Conservation (phyloP, 73 alveolate species). For the Breviolum minutum region DNA sequence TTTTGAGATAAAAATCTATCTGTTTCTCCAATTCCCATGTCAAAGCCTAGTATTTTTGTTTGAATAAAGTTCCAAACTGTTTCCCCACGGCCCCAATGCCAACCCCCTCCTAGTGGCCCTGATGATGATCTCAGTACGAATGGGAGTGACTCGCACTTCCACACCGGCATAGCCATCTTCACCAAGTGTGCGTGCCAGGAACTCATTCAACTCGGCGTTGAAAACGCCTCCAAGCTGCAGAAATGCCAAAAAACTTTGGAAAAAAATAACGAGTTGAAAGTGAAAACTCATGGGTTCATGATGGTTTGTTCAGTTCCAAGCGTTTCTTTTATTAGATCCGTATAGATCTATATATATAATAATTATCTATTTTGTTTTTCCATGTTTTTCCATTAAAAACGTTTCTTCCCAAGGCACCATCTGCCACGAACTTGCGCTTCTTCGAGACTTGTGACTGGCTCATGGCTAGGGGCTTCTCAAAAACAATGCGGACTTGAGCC, state of each 20-base stretch:
- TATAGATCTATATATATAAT: no score
- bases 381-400: background rate
- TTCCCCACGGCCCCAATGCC: background rate
- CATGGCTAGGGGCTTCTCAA: constrained; percentile 27
- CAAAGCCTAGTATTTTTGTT: no score
- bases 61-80: background rate
- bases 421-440: constrained; percentile 93
- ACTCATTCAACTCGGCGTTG: constrained; percentile 99
- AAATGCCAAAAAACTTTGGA: background rate
- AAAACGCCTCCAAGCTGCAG: constrained; percentile 95
- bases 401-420: constrained; percentile 32
- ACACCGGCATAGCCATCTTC: constrained; percentile 99
- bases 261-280: background rate
- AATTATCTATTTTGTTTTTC: background rate
- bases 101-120: constrained; percentile 97
- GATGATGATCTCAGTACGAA: constrained; percentile 99
- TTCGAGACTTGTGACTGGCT: constrained; percentile 49
- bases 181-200: constrained; percentile 98
- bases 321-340: background rate
- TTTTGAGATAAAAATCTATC: no score
- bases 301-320: background rate
- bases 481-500: constrained; percentile 54
- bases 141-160: constrained; percentile 98
- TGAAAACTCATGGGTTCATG: background rate
- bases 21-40: no score